phyloP scores from a whole-genome alignment of 805 yeast genomes.

The Candida coquimbonensis region DNA sequence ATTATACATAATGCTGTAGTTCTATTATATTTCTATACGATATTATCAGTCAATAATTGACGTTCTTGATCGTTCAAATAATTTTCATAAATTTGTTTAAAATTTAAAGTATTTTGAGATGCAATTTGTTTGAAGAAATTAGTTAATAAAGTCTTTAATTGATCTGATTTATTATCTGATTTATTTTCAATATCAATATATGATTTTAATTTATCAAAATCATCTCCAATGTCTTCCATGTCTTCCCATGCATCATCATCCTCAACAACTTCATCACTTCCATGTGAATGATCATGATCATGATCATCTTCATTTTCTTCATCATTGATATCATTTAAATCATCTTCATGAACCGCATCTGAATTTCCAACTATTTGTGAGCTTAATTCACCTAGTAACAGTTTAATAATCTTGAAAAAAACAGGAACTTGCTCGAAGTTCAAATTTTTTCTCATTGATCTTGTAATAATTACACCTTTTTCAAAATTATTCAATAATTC shows the following conservation, averaged over 20 bases:
- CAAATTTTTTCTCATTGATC: conserved; percentile 69
- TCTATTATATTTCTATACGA: conserved; percentile 25
- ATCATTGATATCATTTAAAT: conserved; percentile 53
- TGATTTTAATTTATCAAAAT: conserved; percentile 53
- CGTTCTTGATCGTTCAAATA: conserved; percentile 46
- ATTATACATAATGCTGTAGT: neutral
- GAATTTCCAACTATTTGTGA: conserved; percentile 38
- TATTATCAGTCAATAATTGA: conserved; percentile 41
- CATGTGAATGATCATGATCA: conserved; percentile 34
- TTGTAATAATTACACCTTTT: conserved; percentile 65
- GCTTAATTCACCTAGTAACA: conserved; percentile 61
- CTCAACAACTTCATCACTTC: conserved; percentile 56
- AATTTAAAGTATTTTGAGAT: conserved; percentile 38
- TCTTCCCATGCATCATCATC: conserved; percentile 73
- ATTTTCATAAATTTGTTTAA: conserved; percentile 41
- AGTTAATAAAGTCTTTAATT: conserved; percentile 31
- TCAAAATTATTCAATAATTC: conserved; percentile 45
- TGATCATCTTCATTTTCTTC: conserved; percentile 25
- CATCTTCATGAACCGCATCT: conserved; percentile 42
- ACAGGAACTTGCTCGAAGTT: conserved; percentile 61
- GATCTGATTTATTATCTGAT: conserved; percentile 14
- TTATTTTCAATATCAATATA: conserved; percentile 39
- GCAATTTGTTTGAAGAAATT: conserved; percentile 53
- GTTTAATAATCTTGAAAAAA: conserved; percentile 62
- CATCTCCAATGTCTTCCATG: conserved; percentile 58